A percentile compares a stretch with the other conserved stretches of the same genome.
These are phyloP conservation scores for Centrapalus pauciflorus DNA, from an alignment of 129 eudicot genomes.

Conservation along the genomic window DNA sequence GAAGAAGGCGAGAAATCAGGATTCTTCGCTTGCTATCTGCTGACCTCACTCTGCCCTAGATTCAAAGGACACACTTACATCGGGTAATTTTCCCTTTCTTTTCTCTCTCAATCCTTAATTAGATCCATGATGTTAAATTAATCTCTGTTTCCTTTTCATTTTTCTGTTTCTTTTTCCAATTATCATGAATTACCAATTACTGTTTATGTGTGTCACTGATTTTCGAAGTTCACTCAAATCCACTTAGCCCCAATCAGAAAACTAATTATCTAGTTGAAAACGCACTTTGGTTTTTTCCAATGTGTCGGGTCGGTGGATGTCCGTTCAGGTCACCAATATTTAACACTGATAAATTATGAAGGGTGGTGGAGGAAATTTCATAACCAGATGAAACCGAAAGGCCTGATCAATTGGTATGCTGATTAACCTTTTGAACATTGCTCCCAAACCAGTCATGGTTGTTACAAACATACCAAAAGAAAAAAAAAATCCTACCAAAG, in stretches of 20 bases:
- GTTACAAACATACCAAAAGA: no score
- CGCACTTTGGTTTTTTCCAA: no score
- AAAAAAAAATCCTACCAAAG: no score
- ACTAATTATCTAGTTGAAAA: no score
- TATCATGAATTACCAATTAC: background rate
- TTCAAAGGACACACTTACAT: constrained; percentile 85
- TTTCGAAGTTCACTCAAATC: background rate
- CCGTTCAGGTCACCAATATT: no score
- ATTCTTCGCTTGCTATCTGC: constrained; percentile 71
- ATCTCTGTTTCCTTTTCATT: background rate
- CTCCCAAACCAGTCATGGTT: no score
- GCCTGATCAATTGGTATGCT: background rate
- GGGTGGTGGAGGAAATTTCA: background rate
- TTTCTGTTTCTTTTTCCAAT: background rate
- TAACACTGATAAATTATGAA: no score
- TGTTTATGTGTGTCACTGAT: background rate
- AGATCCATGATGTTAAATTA: no score
- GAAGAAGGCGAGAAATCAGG: constrained; percentile 27
- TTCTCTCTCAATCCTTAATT: no score
- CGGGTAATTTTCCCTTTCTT: constrained; percentile 62
- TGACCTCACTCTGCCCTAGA: constrained; percentile 71
- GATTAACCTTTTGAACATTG: background rate
- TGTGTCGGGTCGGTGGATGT: no score
- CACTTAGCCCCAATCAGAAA: background rate
- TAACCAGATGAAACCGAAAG: background rate